Base-by-base conservation (phyloP, 2,329 filamentous ascomycete species). In the Rosellinia necatrix region DNA sequence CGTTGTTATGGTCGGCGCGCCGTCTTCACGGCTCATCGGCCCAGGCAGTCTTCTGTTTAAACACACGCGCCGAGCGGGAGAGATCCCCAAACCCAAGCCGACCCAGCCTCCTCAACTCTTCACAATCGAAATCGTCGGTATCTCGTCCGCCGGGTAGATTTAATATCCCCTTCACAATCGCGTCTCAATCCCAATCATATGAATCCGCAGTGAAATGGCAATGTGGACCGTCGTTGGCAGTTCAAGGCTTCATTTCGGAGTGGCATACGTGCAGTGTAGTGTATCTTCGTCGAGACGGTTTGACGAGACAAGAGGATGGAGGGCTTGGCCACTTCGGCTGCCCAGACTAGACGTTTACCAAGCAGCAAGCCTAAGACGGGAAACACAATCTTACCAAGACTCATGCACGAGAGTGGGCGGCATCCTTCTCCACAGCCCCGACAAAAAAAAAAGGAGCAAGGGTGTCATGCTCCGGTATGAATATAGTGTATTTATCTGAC, bases 1-100 rank as follows among this genome's bases (percentile, higher is more conserved):
- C 38, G 47, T 49, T 3, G 34, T 47, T 32, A 13, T 32, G 24
- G 7, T 47, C 41, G 1, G 24, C 25, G 55, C 41, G 56, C 59
- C 59, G 59, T 42, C 24, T 59, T 56, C 48, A 40, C 51, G 59
- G 59, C 56, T 56, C 51, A 56, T 59, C n/a, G 41, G 32, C 21
- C 29, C 19, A 3, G n/a, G 13, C 24, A 17, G 34, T 6, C 21
- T 19, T 8, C 24, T 38, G 21, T 24, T 37, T 24, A 8, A 44
- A 17, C n/a, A n/a, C n/a, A n/a, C 44, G 15, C 13, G 25, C 3
- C 42, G 34, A 15, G 6, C 42, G 6, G 22, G 21, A 3, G 37
- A 34, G n/a, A n/a, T n/a, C 30, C 3, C 42, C 30, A 17, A 25
- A 41, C 7, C 13, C 3, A 9, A 21, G 6, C 49, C 25, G 30